Percentiles rank a stretch among this genome's conserved stretches.
phyloP scores from a whole-genome alignment of 805 yeast genomes.

The Kurtzmaniella cleridarum region DNA sequence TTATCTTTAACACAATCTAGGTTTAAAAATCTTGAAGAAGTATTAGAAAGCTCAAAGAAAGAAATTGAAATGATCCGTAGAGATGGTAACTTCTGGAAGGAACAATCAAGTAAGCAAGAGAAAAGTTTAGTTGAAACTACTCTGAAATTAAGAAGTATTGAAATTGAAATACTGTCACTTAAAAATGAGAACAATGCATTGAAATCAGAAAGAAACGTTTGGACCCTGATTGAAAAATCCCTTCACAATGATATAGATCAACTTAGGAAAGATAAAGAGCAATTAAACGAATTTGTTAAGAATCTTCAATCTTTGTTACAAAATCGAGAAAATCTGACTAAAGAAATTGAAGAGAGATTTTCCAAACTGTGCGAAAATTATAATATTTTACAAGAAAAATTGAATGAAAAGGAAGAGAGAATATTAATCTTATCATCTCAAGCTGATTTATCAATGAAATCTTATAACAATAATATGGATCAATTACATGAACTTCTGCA shows the following conservation, averaged over 20 bases:
- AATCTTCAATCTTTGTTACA: constrained; percentile 56
- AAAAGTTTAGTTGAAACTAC: constrained; percentile 21
- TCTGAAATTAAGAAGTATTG: constrained; percentile 53
- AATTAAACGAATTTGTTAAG: constrained; percentile 50
- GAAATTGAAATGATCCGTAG: constrained; percentile 24
- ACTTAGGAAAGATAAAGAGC: constrained; percentile 52
- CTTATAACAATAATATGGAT: constrained; percentile 47
- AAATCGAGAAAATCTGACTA: constrained; percentile 53
- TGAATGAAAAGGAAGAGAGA: constrained; percentile 51
- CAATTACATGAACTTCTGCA: constrained; percentile 52
- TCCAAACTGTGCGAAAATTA: constrained; percentile 44
- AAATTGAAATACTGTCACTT: constrained; percentile 37
- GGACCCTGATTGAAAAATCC: constrained; percentile 44
- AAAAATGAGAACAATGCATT: constrained; percentile 44
- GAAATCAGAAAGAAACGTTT: constrained; percentile 49
- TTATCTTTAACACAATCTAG: constrained; percentile 50
- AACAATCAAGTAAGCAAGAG: constrained; percentile 38
- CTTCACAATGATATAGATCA: constrained; percentile 48
- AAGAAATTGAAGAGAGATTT: constrained; percentile 46
- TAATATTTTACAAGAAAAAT: constrained; percentile 37
- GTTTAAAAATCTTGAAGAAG: constrained; percentile 34
- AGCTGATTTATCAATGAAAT: constrained; percentile 47
- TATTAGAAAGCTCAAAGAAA: constrained; percentile 21
- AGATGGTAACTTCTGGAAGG: constrained; percentile 35
- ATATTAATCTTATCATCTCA: constrained; percentile 50